Percentiles rank a stretch among this genome's conserved stretches.
These are phyloP conservation scores for Cryoendolithus antarcticus DNA, from an alignment of 2,329 filamentous ascomycete species.

Conservation along the genomic window DNA sequence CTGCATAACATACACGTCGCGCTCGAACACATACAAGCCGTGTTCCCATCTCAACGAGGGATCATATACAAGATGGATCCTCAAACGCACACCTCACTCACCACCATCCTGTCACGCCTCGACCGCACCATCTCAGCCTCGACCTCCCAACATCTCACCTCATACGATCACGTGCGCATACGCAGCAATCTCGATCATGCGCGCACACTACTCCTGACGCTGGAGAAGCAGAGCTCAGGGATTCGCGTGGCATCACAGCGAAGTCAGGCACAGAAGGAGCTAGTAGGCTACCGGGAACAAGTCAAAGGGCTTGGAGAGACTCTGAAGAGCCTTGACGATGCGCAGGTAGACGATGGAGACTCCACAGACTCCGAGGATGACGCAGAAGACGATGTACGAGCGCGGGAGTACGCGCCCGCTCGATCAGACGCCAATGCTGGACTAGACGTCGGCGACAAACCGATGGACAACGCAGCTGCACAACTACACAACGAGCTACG, in stretches of 20 bases:
- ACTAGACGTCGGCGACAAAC: slow-evolving; percentile 13
- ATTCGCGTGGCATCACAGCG: slow-evolving; percentile 44
- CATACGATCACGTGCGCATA: slow-evolving; percentile 52
- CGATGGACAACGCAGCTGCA: neutral
- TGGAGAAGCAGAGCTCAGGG: slow-evolving; percentile 53
- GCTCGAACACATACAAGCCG: too few species aligned
- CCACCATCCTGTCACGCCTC: too few species aligned
- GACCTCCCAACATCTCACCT: slow-evolving; percentile 26
- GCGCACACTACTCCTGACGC: slow-evolving; percentile 51
- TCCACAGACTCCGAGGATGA: slow-evolving; percentile 28
- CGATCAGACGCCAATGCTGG: slow-evolving; percentile 18
- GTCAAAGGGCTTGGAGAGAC: slow-evolving; percentile 55
- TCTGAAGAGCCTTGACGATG: slow-evolving; percentile 55
- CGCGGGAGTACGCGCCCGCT: slow-evolving; percentile 33
- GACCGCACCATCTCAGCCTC: too few species aligned
- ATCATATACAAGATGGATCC: too few species aligned
- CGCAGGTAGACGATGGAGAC: slow-evolving; percentile 24
- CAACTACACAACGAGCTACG: slow-evolving; percentile 14
- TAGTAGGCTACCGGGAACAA: slow-evolving; percentile 52
- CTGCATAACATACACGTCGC: too few species aligned
- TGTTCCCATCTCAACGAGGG: too few species aligned
- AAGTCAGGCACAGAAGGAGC: too few species aligned
- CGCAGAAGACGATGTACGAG: slow-evolving; percentile 28
- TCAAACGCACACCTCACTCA: too few species aligned
- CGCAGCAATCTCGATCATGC: slow-evolving; percentile 59